Base-by-base conservation (phyloP, 1,284 basidiomycete species). In the Sanguinoderma infundibulare region DNA sequence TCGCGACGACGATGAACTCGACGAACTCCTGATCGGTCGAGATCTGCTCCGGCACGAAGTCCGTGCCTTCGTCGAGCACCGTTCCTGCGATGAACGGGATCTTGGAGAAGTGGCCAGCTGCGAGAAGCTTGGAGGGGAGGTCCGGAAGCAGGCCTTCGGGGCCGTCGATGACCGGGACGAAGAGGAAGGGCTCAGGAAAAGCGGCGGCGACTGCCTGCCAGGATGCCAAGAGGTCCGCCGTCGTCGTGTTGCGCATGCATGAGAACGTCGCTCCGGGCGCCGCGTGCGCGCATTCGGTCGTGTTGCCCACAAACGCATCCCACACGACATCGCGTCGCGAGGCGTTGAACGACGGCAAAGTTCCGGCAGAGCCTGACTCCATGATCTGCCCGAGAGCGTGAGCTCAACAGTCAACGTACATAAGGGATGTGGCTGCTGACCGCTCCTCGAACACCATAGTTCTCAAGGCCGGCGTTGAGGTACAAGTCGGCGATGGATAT, bases 401-500 rank as follows among this genome's bases (percentile, higher is more conserved):
- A n/a, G 9, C 17, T 40, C 0, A 46, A 17, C 1, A 14, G 26
- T 17, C 5, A 0, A 12, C 14, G 7, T 9, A 24, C 6, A 32
- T 12, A 12, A 15, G n/a, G 17, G 4, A 4, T 0, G n/a, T 24
- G 22, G 26, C 5, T n/a, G 70, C 78, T 56, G 70, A 83, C 81
- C 1, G 76, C 81, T 34, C 76, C 81, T 59, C 81, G 68, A 12
- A 75, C 81, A 26, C 81, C 69, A 26, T 32, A 49, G 38, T 69
- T 71, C 15, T 74, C 69, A 28, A 84, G 63, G 12, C 72, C 70
- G 0, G 80, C 75, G 62, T 82, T 79, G 34, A 84, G 73, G 62
- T 78, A 79, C 3, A 81, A 72, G 28, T 77, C 67, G 0, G 78
- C 73, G 9, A 77, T 78, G 65, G 81, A 80, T 15, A 83, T 78